phyloP scores from a whole-genome alignment of 805 yeast genomes.

The Metschnikowia henanensis region DNA sequence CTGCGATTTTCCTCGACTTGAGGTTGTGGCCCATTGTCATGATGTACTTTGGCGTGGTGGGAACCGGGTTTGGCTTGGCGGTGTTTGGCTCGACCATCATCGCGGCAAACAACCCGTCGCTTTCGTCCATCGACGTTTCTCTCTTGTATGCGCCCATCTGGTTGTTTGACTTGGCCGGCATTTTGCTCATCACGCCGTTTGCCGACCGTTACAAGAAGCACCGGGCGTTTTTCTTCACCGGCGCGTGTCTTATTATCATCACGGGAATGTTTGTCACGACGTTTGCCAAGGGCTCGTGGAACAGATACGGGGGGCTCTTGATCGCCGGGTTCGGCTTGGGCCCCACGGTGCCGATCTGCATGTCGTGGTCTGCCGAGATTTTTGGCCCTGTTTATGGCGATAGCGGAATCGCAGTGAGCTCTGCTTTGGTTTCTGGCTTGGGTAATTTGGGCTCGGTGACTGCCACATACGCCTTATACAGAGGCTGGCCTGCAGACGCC shows the following conservation, averaged over 20 bases:
- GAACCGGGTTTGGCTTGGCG: conserved; percentile 85
- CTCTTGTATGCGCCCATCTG: conserved; percentile 86
- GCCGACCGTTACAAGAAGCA: conserved; percentile 65
- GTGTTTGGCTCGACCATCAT: conserved; percentile 83
- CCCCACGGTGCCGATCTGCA: conserved; percentile 85
- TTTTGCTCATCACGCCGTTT: conserved; percentile 72
- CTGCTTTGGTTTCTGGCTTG: conserved; percentile 82
- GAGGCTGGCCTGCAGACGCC: conserved; percentile 84
- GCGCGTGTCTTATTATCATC: conserved; percentile 66
- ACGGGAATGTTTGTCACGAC: conserved; percentile 76
- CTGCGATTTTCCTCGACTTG: conserved; percentile 54
- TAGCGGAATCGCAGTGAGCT: conserved; percentile 79
- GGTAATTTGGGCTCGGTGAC: conserved; percentile 87
- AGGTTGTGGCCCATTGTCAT: conserved; percentile 78
- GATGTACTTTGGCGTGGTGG: conserved; percentile 93
- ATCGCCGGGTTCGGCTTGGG: conserved; percentile 88
- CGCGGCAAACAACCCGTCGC: conserved; percentile 56
- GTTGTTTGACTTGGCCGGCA: conserved; percentile 80
- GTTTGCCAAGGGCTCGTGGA: conserved; percentile 73
- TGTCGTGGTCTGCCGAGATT: conserved; percentile 82
- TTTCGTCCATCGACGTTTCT: conserved; percentile 68
- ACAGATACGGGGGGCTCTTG: conserved; percentile 74
- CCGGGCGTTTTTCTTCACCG: conserved; percentile 63
- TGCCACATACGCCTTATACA: conserved; percentile 81
- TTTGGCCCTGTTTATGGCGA: conserved; percentile 74